These are phyloP conservation scores for Wickerhamomyces tratensis DNA, from an alignment of 805 yeast genomes.

Conservation along the genomic window DNA sequence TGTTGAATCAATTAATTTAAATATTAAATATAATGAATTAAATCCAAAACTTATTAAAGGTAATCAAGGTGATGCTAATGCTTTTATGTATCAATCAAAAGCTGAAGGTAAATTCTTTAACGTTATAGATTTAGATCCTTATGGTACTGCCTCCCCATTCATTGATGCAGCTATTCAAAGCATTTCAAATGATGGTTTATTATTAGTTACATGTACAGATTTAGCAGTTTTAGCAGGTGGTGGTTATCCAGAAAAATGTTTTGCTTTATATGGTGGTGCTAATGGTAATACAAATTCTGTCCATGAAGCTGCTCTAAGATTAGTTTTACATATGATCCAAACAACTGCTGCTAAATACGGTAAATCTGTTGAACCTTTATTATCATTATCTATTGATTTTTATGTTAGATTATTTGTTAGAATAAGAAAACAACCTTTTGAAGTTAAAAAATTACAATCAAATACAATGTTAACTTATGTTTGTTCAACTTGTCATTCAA, in stretches of 20 bases:
- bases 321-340: constrained; percentile 69
- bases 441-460: constrained; percentile 71
- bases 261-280: constrained; percentile 88
- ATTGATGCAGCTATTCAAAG: constrained; percentile 84
- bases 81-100: constrained; percentile 51
- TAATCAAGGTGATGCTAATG: constrained; percentile 86
- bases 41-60: constrained; percentile 44
- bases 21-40: constrained; percentile 50
- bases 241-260: constrained; percentile 95
- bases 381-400: constrained; percentile 83
- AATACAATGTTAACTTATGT: constrained; percentile 70
- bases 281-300: constrained; percentile 79
- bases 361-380: constrained; percentile 75
- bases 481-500: constrained; percentile 83
- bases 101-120: constrained; percentile 46
- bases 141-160: constrained; percentile 96
- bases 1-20: constrained; percentile 67
- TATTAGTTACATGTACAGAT: constrained; percentile 93
- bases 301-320: constrained; percentile 87
- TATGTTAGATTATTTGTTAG: constrained; percentile 81
- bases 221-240: constrained; percentile 92
- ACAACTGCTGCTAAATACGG: constrained; percentile 85
- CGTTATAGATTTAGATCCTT: constrained; percentile 91
- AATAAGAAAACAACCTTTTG: constrained; percentile 68
- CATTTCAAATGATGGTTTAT: constrained; percentile 74